A percentile compares a stretch with the other conserved stretches of the same genome.
phyloP scores from a whole-genome alignment of 192 early-diverging fungal species.

The Phycomyces blakesleeanus region DNA sequence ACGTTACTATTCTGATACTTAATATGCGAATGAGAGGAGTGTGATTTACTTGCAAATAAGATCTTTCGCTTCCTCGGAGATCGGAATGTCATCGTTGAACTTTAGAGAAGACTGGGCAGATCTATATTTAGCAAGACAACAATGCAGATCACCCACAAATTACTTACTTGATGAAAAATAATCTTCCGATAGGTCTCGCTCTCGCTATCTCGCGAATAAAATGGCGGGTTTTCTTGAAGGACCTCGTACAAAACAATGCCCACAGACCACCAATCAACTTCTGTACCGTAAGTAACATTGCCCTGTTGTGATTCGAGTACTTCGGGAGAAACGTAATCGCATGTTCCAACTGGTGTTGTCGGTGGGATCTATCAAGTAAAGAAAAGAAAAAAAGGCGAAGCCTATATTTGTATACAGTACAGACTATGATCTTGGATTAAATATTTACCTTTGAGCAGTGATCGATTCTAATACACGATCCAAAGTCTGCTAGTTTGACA shows the following conservation, averaged over 20 bases:
- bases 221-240: conserved; percentile 84
- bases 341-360: conserved; percentile 71
- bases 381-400: background rate
- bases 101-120: conserved; percentile 11
- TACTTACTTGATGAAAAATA: conserved; percentile 72
- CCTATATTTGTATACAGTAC: too few relatives aligned
- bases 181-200: conserved; percentile 83
- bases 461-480: conserved; percentile 68
- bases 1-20: background rate
- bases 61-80: conserved; percentile 65
- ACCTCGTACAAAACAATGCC: conserved; percentile 87
- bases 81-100: conserved; percentile 36
- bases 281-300: conserved; percentile 63
- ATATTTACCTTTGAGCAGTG: conserved; percentile 33
- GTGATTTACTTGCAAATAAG: conserved; percentile 53
- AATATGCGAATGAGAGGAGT: background rate
- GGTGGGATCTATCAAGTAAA: conserved; percentile 39
- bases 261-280: conserved; percentile 87
- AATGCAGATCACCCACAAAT: background rate
- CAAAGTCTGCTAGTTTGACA: conserved; percentile 68
- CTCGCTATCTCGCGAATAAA: conserved; percentile 75
- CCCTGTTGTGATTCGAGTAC: conserved; percentile 55
- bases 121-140: background rate
- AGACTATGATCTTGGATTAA: too few relatives aligned
- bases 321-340: conserved; percentile 93